These are phyloP conservation scores for Phytophthora cactorum DNA, from an alignment of 352 stramenopile species.

Conservation along the genomic window DNA sequence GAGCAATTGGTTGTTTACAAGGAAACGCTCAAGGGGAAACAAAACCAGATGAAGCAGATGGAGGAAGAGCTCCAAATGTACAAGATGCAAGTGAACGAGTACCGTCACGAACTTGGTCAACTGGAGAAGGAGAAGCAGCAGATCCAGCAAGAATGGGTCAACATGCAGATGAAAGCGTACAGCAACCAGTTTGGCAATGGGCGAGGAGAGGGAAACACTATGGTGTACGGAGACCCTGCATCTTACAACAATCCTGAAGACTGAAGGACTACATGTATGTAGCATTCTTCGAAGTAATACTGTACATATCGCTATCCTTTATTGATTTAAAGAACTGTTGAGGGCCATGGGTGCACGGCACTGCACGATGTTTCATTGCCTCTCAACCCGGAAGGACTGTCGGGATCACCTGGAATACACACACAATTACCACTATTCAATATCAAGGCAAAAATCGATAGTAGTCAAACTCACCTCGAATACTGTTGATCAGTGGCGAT, in stretches of 20 bases:
- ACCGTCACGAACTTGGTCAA: conserved; percentile 66
- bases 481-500: conserved; percentile 7
- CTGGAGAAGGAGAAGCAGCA: conserved; percentile 67
- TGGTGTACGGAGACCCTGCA: conserved; percentile 15
- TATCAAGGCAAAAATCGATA: neutral
- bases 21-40: conserved; percentile 89
- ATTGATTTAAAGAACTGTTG: neutral
- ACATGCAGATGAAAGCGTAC: conserved; percentile 41
- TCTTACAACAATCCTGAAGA: conserved; percentile 24
- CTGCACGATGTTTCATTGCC: conserved; percentile 6
- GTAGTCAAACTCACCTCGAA: conserved; percentile 24
- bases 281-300: no score
- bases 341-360: conserved; percentile 25
- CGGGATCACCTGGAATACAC: neutral
- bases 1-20: conserved; percentile 90
- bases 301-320: neutral
- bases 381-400: conserved; percentile 3
- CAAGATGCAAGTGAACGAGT: conserved; percentile 91
- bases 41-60: conserved; percentile 83
- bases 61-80: conserved; percentile 93
- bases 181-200: conserved; percentile 34
- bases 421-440: neutral
- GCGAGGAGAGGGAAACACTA: neutral
- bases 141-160: conserved; percentile 73
- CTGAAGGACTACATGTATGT: conserved; percentile 6